Base-by-base conservation (phyloP, 2,329 filamentous ascomycete genomes). In the Fusarium austroafricanum region DNA sequence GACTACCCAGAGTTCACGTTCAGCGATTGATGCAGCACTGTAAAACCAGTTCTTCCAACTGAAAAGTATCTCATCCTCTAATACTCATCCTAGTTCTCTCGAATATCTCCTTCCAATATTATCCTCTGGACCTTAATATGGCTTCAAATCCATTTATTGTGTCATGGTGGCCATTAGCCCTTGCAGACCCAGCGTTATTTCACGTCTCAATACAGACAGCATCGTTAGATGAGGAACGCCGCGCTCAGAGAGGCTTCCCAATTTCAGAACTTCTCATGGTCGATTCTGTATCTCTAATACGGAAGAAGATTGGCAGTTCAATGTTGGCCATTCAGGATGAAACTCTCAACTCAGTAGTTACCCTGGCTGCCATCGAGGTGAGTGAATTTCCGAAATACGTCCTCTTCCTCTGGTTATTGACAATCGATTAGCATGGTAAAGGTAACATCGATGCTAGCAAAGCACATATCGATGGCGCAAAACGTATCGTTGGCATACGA, bases 201-300 rank as follows among this genome's bases (percentile, higher is more conserved):
- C 85, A 88, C 65, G 85, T 88, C 23, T 87, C 85, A 4, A 77
- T 88, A 14, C 86, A 88, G 69, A 88, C 86, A 7, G 86, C 86
- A 39, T 88, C 80, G 37, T 80, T 87, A 0, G 85, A 88, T 58
- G 81, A 87, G 29, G 86, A 88, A 67, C 61, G 84, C 12, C 68
- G 79, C 14, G 84, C 84, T 2, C 83, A 82, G 52, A 85, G 79
- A 54, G 86, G 86, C 0, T 88, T 88, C 57, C 79, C 77, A 12
- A 79, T 78, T 6, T 89, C 86, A 0, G 84, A 87, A 29, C 71
- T 86, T 3, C 80, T 88, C 31, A 88, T 88, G 86, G 78, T 77
- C 2, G 86, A 88, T 68, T 87, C 85, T 0, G 83, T 88, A 6
- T 77, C 83, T 4, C 64, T 88, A 17, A 75, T 88, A 3, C 75